phyloP scores from a whole-genome alignment of 2,329 filamentous ascomycete genomes.

The Sclerotinia subarctica region DNA sequence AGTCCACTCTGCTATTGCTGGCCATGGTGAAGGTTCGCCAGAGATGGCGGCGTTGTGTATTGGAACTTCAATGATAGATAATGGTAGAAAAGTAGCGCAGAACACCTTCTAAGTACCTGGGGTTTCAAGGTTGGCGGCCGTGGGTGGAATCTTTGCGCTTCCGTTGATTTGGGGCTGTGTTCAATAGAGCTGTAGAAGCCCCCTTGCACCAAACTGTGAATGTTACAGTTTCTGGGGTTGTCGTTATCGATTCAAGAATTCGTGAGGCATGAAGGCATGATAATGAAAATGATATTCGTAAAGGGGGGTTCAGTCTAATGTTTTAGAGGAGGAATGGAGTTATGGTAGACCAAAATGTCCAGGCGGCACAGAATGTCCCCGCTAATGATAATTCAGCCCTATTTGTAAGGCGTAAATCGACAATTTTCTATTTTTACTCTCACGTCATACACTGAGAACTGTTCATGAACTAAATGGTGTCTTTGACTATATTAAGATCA shows the following conservation, averaged over 20 bases:
- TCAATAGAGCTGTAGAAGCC: conserved; percentile 15
- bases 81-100: conserved; percentile 22
- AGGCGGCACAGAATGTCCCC: conserved; percentile 21
- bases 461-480: background rate
- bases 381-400: conserved; percentile 9
- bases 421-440: conserved; percentile 7
- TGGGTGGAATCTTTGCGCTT: conserved; percentile 22
- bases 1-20: conserved; percentile 50
- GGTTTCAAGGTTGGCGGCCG: conserved; percentile 22
- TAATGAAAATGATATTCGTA: conserved; percentile 17
- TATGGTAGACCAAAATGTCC: conserved; percentile 10
- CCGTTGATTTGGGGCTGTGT: conserved; percentile 21
- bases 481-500: background rate
- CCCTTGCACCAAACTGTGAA: conserved; percentile 8
- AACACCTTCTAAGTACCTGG: conserved; percentile 14
- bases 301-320: conserved; percentile 13
- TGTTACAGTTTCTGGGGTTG: conserved; percentile 9
- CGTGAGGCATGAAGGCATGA: conserved; percentile 16
- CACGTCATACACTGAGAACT: background rate
- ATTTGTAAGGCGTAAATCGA: background rate
- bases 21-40: conserved; percentile 44
- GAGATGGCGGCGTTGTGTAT: conserved; percentile 37
- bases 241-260: conserved; percentile 18
- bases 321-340: conserved; percentile 15
- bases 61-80: conserved; percentile 35